A percentile compares a stretch with the other conserved stretches of the same genome.
Conservation (phyloP, 2,329 filamentous ascomycete species). For the Cladosporium sp. region DNA sequence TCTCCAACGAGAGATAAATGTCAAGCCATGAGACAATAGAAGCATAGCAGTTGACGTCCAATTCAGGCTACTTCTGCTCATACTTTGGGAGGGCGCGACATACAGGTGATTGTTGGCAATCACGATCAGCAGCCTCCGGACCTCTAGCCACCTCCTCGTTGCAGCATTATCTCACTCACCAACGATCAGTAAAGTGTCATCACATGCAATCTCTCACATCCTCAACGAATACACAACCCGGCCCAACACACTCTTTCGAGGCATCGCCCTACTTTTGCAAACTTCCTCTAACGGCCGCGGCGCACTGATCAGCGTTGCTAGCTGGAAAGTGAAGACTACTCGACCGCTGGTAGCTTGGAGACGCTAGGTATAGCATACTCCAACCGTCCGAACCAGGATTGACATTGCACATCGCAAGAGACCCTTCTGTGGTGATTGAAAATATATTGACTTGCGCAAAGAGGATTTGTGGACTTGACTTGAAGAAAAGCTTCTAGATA, state of each 20-base stretch:
- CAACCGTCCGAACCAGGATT: constrained; percentile 2
- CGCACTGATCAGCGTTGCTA: not conserved
- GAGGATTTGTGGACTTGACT: not conserved
- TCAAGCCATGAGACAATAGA: not conserved
- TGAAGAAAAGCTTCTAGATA: too few species aligned
- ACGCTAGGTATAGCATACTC: not conserved
- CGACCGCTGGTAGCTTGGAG: constrained; percentile 1
- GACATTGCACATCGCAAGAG: not conserved
- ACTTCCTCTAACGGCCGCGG: not conserved
- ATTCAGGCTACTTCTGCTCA: not conserved
- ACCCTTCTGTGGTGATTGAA: not conserved
- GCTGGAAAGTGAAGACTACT: not conserved
- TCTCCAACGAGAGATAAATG: not conserved
- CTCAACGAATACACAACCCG: constrained; percentile 1
- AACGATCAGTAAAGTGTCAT: not conserved
- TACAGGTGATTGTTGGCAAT: not conserved
- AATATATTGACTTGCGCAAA: not conserved
- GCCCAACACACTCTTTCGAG: not conserved
- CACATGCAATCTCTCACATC: not conserved
- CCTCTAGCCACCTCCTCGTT: not conserved
- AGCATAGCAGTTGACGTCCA: not conserved
- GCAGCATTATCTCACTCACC: not conserved
- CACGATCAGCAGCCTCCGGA: not conserved
- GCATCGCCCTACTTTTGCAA: not conserved
- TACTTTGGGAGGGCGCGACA: not conserved